A percentile compares a stretch with the other conserved stretches of the same genome.
Conservation (phyloP, 768 basidiomycete genomes). For the Rhizopogon vesiculosus region DNA sequence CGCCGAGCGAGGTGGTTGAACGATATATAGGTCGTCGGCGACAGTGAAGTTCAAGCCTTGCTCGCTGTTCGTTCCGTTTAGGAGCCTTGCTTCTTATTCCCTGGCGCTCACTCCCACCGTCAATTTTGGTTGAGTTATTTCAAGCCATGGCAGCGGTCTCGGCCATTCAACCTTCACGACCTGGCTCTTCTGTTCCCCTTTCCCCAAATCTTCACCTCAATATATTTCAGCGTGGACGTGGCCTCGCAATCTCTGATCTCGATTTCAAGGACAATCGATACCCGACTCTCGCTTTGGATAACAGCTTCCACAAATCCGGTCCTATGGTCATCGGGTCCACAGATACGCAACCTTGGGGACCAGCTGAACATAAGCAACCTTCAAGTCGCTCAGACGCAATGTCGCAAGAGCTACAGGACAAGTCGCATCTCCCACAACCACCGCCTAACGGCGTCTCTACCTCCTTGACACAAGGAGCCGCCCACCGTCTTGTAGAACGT, state of each 20-base stretch:
- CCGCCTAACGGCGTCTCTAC: constrained; percentile 40
- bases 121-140: constrained; percentile 11
- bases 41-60: neutral
- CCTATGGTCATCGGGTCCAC: constrained; percentile 25
- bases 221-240: constrained; percentile 47
- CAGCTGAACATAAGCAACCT: constrained; percentile 7
- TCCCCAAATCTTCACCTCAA: constrained; percentile 31
- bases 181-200: constrained; percentile 29
- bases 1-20: no score
- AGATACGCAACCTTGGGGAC: constrained; percentile 22
- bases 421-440: constrained; percentile 18
- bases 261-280: constrained; percentile 65
- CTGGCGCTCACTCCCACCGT: neutral
- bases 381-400: constrained; percentile 14
- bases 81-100: neutral
- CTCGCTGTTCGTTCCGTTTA: neutral
- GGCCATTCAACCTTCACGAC: constrained; percentile 42
- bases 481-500: constrained; percentile 46
- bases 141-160: constrained; percentile 39
- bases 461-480: constrained; percentile 36
- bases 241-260: constrained; percentile 51
- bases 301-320: constrained; percentile 18
- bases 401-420: constrained; percentile 18
- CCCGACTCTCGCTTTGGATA: constrained; percentile 28
- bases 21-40: neutral